phyloP scores from a whole-genome alignment of 345 rosid species.

The Carallia brachiata region DNA sequence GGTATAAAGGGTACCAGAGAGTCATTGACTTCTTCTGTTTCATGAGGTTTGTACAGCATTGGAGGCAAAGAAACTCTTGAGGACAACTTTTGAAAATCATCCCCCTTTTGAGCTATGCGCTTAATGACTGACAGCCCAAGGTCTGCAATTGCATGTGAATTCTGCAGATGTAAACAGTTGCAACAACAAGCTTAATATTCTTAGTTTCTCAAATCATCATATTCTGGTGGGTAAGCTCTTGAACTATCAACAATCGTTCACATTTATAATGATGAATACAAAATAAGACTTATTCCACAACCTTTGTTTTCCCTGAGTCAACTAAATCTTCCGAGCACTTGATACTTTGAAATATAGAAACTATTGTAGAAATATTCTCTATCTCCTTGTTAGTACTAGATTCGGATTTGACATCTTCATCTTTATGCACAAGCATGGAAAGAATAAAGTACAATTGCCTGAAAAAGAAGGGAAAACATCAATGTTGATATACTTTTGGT shows the following conservation, averaged over 20 bases:
- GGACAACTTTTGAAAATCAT: slow-evolving; percentile 35
- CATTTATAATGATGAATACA: slow-evolving; percentile 1
- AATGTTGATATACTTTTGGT: not conserved
- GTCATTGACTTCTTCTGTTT: slow-evolving; percentile 53
- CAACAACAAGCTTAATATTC: slow-evolving; percentile 14
- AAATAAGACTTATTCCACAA: slow-evolving; percentile 25
- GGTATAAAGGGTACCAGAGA: slow-evolving; percentile 45
- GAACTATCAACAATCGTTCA: not conserved
- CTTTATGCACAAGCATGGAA: slow-evolving; percentile 72
- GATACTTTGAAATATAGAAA: slow-evolving; percentile 55
- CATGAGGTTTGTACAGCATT: slow-evolving; percentile 57
- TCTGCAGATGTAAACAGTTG: slow-evolving; percentile 50
- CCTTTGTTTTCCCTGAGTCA: slow-evolving; percentile 80
- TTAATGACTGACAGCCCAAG: slow-evolving; percentile 73
- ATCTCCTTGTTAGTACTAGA: slow-evolving; percentile 51
- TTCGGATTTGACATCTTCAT: slow-evolving; percentile 77
- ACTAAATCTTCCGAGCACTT: slow-evolving; percentile 70
- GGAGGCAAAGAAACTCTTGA: slow-evolving; percentile 58
- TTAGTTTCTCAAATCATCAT: not conserved
- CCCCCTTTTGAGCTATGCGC: slow-evolving; percentile 51
- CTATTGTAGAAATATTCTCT: slow-evolving; percentile 49
- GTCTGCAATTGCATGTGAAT: slow-evolving; percentile 83
- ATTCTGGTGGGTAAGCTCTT: not conserved
- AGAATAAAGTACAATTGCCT: slow-evolving; percentile 68
- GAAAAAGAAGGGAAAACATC: slow-evolving; percentile 26